Conservation (phyloP, 1,284 basidiomycete species). For the Puccinia triticina region DNA sequence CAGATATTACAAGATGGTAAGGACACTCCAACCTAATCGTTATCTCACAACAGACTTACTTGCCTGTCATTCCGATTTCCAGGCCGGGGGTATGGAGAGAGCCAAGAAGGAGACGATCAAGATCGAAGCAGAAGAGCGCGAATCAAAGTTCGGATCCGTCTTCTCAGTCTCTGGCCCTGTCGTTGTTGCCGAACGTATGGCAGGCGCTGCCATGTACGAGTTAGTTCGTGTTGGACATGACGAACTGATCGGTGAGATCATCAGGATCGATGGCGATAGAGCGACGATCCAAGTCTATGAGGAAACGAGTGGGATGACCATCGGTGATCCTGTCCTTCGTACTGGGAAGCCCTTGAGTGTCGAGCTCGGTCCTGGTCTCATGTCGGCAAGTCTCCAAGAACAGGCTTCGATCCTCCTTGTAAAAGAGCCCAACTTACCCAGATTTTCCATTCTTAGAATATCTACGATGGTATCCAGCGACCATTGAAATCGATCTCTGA, state of each 20-base stretch:
- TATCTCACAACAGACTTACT: too few species aligned
- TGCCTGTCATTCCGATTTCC: not conserved
- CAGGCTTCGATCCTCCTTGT: not conserved
- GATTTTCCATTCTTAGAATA: slow-evolving; percentile 30
- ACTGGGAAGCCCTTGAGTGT: slow-evolving; percentile 97
- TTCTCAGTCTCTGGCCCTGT: slow-evolving; percentile 94
- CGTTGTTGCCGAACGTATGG: slow-evolving; percentile 95
- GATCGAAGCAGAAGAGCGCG: slow-evolving; percentile 82
- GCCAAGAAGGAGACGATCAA: slow-evolving; percentile 34
- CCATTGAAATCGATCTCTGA: slow-evolving; percentile 84
- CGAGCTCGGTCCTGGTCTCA: slow-evolving; percentile 88
- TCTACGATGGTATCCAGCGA: slow-evolving; percentile 56
- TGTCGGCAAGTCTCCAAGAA: slow-evolving; percentile 37
- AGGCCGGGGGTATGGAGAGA: slow-evolving; percentile 47
- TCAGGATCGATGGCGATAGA: slow-evolving; percentile 93
- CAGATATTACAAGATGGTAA: too few species aligned
- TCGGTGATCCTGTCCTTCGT: slow-evolving; percentile 94
- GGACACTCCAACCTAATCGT: too few species aligned
- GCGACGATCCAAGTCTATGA: slow-evolving; percentile 99
- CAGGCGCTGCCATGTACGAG: slow-evolving; percentile 94
- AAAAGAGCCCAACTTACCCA: too few species aligned
- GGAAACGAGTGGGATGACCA: slow-evolving; percentile 93
- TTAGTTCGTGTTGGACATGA: slow-evolving; percentile 94
- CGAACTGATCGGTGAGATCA: slow-evolving; percentile 77
- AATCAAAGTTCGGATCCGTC: slow-evolving; percentile 85